These are phyloP conservation scores for Citrus glauca DNA, from an alignment of 345 rosid species.

Conservation along the genomic window DNA sequence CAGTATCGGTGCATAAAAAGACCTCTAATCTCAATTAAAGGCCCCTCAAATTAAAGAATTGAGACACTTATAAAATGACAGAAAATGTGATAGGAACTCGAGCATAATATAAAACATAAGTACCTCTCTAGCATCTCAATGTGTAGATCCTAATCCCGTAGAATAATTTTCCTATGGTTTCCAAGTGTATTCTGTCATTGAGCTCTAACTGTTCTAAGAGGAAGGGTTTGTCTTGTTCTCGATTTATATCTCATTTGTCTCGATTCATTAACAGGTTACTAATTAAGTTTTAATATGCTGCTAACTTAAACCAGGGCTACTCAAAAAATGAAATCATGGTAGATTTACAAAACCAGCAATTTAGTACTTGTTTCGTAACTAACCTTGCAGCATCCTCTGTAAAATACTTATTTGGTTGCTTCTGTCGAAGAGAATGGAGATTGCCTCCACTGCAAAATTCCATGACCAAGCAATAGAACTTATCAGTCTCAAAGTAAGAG, in stretches of 20 bases:
- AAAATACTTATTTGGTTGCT: slow-evolving; percentile 61
- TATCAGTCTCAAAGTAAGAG: slow-evolving; percentile 65
- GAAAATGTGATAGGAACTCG: not conserved
- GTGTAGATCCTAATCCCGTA: not conserved
- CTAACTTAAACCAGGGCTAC: not conserved
- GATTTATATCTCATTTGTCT: not conserved
- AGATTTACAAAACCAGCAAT: not conserved
- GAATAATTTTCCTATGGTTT: not conserved
- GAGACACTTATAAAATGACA: not conserved
- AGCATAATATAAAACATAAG: not conserved
- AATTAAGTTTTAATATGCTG: not conserved
- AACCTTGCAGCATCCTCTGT: slow-evolving; percentile 71
- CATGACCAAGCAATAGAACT: slow-evolving; percentile 67
- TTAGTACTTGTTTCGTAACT: not conserved
- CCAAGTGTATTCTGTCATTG: not conserved
- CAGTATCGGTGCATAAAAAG: not conserved
- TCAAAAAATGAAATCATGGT: not conserved
- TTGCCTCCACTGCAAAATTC: slow-evolving; percentile 80
- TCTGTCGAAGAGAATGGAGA: slow-evolving; percentile 75
- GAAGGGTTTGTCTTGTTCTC: not conserved
- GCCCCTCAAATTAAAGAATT: not conserved
- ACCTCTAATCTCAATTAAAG: not conserved
- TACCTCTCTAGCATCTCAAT: not conserved
- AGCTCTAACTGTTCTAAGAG: not conserved
- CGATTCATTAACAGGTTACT: not conserved